These are phyloP conservation scores for Phytophthora sojae DNA, from an alignment of 352 stramenopile genomes.

Conservation along the genomic window DNA sequence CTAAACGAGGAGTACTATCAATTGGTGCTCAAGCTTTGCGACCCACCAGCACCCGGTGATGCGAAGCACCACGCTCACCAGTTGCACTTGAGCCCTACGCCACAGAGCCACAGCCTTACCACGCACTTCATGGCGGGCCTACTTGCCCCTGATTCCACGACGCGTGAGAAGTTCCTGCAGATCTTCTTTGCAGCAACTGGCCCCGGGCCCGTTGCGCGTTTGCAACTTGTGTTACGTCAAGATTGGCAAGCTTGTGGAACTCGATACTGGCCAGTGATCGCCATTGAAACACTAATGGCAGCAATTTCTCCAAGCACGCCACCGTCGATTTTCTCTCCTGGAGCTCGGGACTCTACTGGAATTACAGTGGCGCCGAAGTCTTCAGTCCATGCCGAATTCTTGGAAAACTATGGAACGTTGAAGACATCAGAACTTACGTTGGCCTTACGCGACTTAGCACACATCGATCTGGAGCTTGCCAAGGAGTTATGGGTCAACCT, in stretches of 20 bases:
- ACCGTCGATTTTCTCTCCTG: conserved; percentile 24
- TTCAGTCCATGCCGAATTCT: conserved; percentile 36
- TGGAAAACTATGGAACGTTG: conserved; percentile 39
- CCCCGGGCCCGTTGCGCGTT: conserved; percentile 50
- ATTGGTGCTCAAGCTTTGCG: conserved; percentile 80
- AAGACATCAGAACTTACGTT: conserved; percentile 52
- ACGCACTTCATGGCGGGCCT: conserved; percentile 84
- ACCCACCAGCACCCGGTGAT: conserved; percentile 51
- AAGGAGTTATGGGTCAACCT: conserved; percentile 86
- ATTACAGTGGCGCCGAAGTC: conserved; percentile 11
- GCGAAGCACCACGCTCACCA: conserved; percentile 62
- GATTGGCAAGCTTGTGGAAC: conserved; percentile 90
- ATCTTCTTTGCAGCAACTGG: conserved; percentile 65
- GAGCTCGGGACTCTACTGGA: not conserved
- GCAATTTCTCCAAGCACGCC: conserved; percentile 39
- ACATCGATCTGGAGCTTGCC: conserved; percentile 87
- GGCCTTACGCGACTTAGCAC: conserved; percentile 71
- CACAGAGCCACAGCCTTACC: conserved; percentile 72
- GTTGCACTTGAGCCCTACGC: conserved; percentile 70
- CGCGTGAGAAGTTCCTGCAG: conserved; percentile 77
- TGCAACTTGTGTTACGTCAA: conserved; percentile 81
- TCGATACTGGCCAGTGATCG: conserved; percentile 85
- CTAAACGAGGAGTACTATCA: conserved; percentile 85
- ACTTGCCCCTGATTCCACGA: conserved; percentile 68
- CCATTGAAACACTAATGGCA: conserved; percentile 75